phyloP scores from a whole-genome alignment of 106 monocot species.

The Dioscorea dumetorum region DNA sequence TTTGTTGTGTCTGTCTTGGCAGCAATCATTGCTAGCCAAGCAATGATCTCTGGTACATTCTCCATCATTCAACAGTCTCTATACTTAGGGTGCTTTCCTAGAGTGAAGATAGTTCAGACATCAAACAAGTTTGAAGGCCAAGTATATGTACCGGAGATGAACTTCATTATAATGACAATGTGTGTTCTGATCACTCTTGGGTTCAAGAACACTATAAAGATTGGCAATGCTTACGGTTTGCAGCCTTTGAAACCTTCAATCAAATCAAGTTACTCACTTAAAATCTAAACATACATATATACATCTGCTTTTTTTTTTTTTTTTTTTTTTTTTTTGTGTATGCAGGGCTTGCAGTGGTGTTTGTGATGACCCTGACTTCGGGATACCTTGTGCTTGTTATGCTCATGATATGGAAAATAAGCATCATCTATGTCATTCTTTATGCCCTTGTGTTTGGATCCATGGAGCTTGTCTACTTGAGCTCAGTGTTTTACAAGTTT shows the following conservation, averaged over 20 bases:
- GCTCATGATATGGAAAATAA: conserved; percentile 29
- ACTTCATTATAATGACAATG: conserved; percentile 66
- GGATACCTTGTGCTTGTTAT: conserved; percentile 19
- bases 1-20: conserved; percentile 7
- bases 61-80: conserved; percentile 79
- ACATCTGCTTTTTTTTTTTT: no score
- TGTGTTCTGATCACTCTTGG: conserved; percentile 69
- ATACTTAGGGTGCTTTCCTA: conserved; percentile 72
- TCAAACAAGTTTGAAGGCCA: conserved; percentile 66
- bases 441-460: conserved; percentile 9
- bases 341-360: conserved; percentile 25
- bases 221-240: conserved; percentile 82
- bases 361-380: conserved; percentile 27
- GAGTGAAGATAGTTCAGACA: conserved; percentile 77
- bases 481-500: conserved; percentile 32
- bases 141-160: conserved; percentile 84
- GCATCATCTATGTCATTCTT: conserved; percentile 4
- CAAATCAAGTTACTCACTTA: no score
- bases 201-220: conserved; percentile 60
- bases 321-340: no score
- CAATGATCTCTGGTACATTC: conserved; percentile 78
- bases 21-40: conserved; percentile 41
- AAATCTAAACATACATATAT: no score
- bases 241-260: no score
- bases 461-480: conserved; percentile 24